Evolutionary conservation across 805 yeast genomes (phyloP), one percentile per base, ranked within the genome.

Genomic region (Priceomyces castillae): DNA sequence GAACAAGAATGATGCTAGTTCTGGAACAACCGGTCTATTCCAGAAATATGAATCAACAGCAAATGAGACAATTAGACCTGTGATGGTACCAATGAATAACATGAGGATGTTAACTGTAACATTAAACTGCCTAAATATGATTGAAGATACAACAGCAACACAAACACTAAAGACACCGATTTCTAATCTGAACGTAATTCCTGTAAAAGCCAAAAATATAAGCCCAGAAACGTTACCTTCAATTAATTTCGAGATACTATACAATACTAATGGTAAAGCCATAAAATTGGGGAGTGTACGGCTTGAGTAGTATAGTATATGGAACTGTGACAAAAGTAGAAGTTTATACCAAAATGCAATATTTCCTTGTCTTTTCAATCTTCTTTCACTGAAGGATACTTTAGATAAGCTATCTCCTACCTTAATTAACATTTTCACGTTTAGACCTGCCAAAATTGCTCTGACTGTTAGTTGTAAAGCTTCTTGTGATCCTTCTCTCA

Each of bases 271-370:
- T 2, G 97, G 97, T 42, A 92, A 67, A 2, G 86, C 90, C 44
- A 90, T 67, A 52, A 84, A 85, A 62, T 92, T 92, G n/a, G 97
- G 97, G 45, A 92, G 69, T 0, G 95, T 80, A 51, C 97, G 73
- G 2, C 96, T 75, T n/a, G 86, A 72, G 59, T 92, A 92, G 66
- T 71, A 92, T 46, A 84, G 64, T 15, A 88, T 48, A 59, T 92
- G 97, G 66, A 90, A 92, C 59, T 90, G 94, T 7, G 85, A 61
- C 43, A 77, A 63, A 31, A 74, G 70, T 44, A 90, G 72, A 2
- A 84, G 44, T 17, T 76, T 67, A 56, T 75, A 88, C 84, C 87
- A 85, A 12, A 71, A 47, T 0, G 80, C 79, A 9, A 73, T 61
- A 1, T 51, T 9, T 4, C 62, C 62, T 30, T 44, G 42, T 9